phyloP scores from a whole-genome alignment of 257 asterid species.

The Solanum dulcamara region DNA sequence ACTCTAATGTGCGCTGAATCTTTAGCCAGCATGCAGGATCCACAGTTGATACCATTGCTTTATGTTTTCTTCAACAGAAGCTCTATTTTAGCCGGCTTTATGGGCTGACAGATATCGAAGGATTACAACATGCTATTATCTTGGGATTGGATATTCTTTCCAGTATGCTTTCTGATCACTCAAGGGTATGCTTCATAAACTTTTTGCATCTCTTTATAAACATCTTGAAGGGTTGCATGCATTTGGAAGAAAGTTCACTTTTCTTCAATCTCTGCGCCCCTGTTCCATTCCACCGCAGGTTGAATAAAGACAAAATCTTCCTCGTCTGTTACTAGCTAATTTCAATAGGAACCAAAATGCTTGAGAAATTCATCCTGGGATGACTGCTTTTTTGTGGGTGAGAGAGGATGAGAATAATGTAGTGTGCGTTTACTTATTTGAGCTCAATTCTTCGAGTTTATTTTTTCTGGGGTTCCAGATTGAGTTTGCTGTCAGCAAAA shows the following conservation, averaged over 20 bases:
- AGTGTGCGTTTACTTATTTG: not conserved
- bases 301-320: not conserved
- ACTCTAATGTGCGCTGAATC: not conserved
- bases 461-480: not conserved
- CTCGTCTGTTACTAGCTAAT: not conserved
- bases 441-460: not conserved
- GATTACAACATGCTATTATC: constrained; percentile 59
- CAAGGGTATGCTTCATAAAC: constrained; percentile 42
- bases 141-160: constrained; percentile 64
- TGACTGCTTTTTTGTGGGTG: not conserved
- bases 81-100: constrained; percentile 62
- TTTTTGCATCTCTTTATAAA: not conserved
- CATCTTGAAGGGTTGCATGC: not conserved
- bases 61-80: constrained; percentile 31
- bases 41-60: constrained; percentile 1
- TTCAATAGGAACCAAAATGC: not conserved
- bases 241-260: not conserved
- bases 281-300: not conserved
- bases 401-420: not conserved
- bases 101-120: constrained; percentile 76
- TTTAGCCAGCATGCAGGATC: constrained; percentile 2
- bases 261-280: not conserved
- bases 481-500: not conserved
- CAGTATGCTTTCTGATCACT: constrained; percentile 41
- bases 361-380: not conserved